phyloP scores from a whole-genome alignment of 495 filamentous ascomycete genomes.

The Xylaria sp. region DNA sequence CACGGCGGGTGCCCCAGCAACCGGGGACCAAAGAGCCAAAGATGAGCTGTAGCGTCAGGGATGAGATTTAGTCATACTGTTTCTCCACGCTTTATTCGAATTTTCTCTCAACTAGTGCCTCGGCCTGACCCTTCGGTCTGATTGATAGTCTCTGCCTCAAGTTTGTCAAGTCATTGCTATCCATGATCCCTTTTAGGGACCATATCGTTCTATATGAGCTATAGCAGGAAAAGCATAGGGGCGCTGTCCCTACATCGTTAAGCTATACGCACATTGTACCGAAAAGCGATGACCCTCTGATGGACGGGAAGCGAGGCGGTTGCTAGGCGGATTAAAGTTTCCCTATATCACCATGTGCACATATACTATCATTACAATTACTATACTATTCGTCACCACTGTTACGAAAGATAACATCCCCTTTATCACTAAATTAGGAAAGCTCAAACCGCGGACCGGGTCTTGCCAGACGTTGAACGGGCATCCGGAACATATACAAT shows the following conservation, averaged over 20 bases:
- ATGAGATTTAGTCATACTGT: constrained; percentile 18
- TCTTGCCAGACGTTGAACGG: neutral
- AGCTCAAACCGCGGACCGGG: neutral
- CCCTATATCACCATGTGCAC: neutral
- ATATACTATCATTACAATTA: neutral
- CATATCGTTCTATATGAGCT: neutral
- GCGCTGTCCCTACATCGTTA: neutral
- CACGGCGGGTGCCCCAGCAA: constrained; percentile 39
- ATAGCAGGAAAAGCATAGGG: neutral
- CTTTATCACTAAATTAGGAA: neutral
- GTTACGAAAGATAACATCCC: neutral
- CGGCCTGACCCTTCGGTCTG: neutral
- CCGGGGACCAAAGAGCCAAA: constrained; percentile 33
- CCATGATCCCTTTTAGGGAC: neutral
- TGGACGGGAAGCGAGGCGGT: neutral
- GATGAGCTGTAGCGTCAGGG: constrained; percentile 49
- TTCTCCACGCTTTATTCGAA: constrained; percentile 3
- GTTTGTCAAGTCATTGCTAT: neutral
- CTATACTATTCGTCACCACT: neutral
- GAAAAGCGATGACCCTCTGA: neutral
- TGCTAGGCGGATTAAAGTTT: neutral
- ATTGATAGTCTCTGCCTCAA: too few relatives aligned
- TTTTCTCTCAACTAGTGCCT: neutral
- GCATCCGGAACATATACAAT: neutral
- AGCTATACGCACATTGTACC: neutral